Percentiles rank a stretch among this genome's conserved stretches.
These are phyloP conservation scores for Pseudocercospora musae DNA, from an alignment of 2,329 filamentous ascomycete species.

Conservation along the genomic window DNA sequence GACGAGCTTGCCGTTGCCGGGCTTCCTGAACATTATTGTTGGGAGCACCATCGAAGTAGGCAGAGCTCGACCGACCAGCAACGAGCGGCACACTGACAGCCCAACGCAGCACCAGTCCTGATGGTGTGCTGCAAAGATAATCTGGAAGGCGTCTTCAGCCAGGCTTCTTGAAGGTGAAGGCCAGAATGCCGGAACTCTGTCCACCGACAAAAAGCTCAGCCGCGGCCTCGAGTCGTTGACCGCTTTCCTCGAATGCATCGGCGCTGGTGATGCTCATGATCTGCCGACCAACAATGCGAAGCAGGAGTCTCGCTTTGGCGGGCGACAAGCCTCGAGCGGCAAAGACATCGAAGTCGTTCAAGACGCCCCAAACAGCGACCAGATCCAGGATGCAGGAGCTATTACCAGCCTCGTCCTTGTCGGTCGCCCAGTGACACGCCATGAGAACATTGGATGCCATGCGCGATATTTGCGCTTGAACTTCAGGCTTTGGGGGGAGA, in stretches of 20 bases:
- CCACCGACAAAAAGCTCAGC: conserved; percentile 17
- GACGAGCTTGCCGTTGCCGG: no score
- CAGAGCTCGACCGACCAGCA: no score
- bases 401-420: conserved; percentile 15
- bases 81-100: no score
- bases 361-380: conserved; percentile 17
- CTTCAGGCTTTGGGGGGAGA: conserved; percentile 4
- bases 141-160: no score
- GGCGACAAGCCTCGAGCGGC: conserved; percentile 12
- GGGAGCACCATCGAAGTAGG: not conserved
- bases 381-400: conserved; percentile 16
- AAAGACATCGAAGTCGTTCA: conserved; percentile 20
- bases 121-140: no score
- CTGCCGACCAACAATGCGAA: conserved; percentile 6
- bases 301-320: conserved; percentile 8
- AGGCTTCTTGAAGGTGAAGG: conserved; percentile 15
- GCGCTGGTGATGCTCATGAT: conserved; percentile 12
- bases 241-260: conserved; percentile 7
- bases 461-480: conserved; percentile 13
- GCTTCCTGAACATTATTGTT: not conserved
- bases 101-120: no score
- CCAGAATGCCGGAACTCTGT: conserved; percentile 12
- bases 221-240: conserved; percentile 11
- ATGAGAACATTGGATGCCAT: conserved; percentile 20
- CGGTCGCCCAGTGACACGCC: conserved; percentile 12